Evolutionary conservation across 2,329 filamentous ascomycete genomes (phyloP), one percentile per base, ranked within the genome.

Genomic region (Elsinoe necatrix): DNA sequence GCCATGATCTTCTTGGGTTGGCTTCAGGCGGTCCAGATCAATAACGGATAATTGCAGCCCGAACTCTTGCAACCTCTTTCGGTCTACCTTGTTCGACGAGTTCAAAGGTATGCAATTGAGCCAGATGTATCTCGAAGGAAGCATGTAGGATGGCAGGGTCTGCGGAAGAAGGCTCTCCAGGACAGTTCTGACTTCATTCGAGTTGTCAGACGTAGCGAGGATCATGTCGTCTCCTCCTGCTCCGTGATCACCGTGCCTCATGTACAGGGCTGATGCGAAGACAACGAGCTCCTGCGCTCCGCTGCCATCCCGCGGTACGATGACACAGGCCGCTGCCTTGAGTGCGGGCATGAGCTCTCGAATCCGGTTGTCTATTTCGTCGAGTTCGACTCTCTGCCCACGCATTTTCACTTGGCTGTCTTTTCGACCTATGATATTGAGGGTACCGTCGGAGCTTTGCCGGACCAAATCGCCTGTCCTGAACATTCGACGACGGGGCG

Each of bases 121-220:
- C 2, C 80, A 80, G 23, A 95, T 73, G 58, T 95, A 83, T 64
- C 93, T 88, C 0, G 89, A 91, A 0, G 91, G 92, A 1, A 96
- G 81, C 91, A 96, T 96, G 68, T 96, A 96, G 0, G 79, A 80
- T 0, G 91, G 87, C 3, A 96, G 77, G 57, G 57, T 1, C 50
- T 58, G 1, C 80, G 75, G 0, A 85, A 57, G 20, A 25, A 52
- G 7, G 79, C 69, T 84, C 86, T 64, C 9, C 16, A 90, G 91
- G 1, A 80, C 77, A 29, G 0, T 83, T 78, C 21, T 93, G 70
- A 29, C 27, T 47, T 82, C n/a, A 12, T 9, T 25, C 9, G 16
- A 29, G 4, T 9, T 29, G 27, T 29, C 27, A 16, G 12, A 18
- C 11, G 37, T 16, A n/a, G n/a, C 25, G 5, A 3, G 12, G n/a